Evolutionary conservation across 2,329 filamentous ascomycete species (phyloP).

Genomic region (Didymella arachidicola): DNA sequence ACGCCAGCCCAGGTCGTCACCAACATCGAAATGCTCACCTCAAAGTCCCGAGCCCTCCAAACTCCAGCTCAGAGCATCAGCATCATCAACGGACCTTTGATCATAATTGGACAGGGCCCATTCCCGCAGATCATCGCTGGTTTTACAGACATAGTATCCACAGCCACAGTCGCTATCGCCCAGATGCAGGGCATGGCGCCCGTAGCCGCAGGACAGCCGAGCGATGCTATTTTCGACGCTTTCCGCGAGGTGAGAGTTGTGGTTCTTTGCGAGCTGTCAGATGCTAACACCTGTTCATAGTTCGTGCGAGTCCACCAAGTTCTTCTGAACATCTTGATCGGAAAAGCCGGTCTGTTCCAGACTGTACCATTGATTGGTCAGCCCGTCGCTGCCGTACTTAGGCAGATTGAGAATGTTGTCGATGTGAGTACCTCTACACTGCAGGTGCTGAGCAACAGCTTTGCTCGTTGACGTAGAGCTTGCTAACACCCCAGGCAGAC

Average conservation of each 20-base stretch:
- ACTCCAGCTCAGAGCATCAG: conserved; percentile 21
- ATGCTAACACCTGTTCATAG: conserved; percentile 6
- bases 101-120: conserved; percentile 22
- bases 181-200: conserved; percentile 19
- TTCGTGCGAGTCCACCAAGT: conserved; percentile 29
- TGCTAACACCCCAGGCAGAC: conserved; percentile 3
- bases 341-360: conserved; percentile 25
- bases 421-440: conserved; percentile 22
- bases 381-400: conserved; percentile 25
- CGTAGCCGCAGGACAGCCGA: conserved; percentile 8
- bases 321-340: conserved; percentile 30
- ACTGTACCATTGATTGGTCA: conserved; percentile 24
- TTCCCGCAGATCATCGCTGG: conserved; percentile 23
- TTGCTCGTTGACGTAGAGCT: not conserved
- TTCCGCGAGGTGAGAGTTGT: conserved; percentile 22
- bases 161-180: conserved; percentile 6
- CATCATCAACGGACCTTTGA: conserved; percentile 20
- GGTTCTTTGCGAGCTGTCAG: not conserved
- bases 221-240: conserved; percentile 23
- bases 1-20: conserved; percentile 19
- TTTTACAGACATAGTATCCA: conserved; percentile 24
- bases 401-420: conserved; percentile 24
- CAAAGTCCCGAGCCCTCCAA: conserved; percentile 23
- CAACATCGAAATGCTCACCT: conserved; percentile 22
- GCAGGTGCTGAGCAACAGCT: not conserved